A percentile compares a stretch with the other conserved stretches of the same genome.
phyloP scores from a whole-genome alignment of 306 rosid species.

The Lathyrus aphaca region DNA sequence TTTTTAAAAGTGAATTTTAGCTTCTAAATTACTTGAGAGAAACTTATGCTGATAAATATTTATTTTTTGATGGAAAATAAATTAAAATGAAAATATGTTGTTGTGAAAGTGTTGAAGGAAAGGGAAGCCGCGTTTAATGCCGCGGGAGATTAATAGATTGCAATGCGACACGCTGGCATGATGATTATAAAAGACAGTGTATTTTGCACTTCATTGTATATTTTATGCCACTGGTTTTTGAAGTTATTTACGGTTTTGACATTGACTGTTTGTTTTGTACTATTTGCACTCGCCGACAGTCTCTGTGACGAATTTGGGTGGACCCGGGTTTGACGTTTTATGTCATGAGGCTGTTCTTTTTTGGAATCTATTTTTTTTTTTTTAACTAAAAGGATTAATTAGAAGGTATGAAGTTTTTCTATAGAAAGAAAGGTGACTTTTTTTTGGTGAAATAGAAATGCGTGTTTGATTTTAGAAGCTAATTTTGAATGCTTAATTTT shows the following conservation, averaged over 20 bases:
- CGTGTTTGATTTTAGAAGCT: no score
- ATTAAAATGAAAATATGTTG: background rate
- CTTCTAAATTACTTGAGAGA: no score
- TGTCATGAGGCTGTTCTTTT: background rate
- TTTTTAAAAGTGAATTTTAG: no score
- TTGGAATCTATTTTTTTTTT: no score
- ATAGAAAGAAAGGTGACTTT: no score
- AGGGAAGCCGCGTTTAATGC: constrained; percentile 65
- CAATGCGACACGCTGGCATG: background rate
- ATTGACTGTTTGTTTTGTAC: background rate
- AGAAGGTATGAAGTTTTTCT: no score
- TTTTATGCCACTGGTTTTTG: background rate
- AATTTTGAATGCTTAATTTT: no score
- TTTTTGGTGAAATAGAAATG: no score
- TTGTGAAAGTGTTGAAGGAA: constrained; percentile 38
- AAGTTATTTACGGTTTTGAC: constrained; percentile 1
- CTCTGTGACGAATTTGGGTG: background rate
- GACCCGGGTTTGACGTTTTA: background rate
- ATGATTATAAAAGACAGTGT: background rate
- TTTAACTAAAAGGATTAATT: no score
- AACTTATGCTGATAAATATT: no score
- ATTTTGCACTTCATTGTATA: background rate
- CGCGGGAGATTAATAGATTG: constrained; percentile 55
- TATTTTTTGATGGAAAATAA: no score
- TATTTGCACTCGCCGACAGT: constrained; percentile 1